Base-by-base conservation (phyloP, 352 stramenopile genomes). In the Pythium biforme region DNA sequence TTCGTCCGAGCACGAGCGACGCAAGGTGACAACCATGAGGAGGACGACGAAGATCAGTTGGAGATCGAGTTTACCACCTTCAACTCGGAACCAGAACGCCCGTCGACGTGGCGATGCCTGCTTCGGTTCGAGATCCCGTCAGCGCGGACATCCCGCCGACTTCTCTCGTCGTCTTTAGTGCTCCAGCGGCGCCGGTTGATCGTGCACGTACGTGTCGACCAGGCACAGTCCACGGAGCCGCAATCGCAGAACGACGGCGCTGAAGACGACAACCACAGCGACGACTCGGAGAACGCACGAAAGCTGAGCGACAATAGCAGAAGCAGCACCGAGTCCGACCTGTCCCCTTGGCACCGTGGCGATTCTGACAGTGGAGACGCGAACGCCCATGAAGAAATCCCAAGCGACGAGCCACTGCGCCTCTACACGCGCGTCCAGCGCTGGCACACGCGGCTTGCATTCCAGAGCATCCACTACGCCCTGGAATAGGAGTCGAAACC, bases 391-490 rank as follows among this genome's bases (percentile, higher is more conserved):
- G 23, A 23, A 7, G 47, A 50, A 37, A 17, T 29, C 0, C 2
- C 27, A 43, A 23, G 10, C 10, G 33, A 39, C 11, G 47, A 19
- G 4, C 15, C 26, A 7, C 19, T 14, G 20, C 17, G 40, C 8
- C 29, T 50, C 17, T 51, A 58, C 39, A 29, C 26, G 19, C 12
- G 22, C 9, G 50, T 59, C 26, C 2, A 40, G 41, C 31, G n/a
- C 14, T 66, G 59, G 59, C 29, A 49, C 40, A 9, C 33, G 4
- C 39, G 50, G 14, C 1, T 52, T 9, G 31, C 41, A 17, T 60
- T 66, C 49, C 31, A 59, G 50, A 26, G 50, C 41, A 55, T 33
- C 15, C 59, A 66, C 50, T 59, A 55, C 49, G 20, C 40, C 9
- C 2, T 66, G 8, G 33, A 47, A 15, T 59, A 59, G 45, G n/a